Evolutionary conservation across 163 green algal species (phyloP).

Genomic region (Scenedesmus sp.): DNA sequence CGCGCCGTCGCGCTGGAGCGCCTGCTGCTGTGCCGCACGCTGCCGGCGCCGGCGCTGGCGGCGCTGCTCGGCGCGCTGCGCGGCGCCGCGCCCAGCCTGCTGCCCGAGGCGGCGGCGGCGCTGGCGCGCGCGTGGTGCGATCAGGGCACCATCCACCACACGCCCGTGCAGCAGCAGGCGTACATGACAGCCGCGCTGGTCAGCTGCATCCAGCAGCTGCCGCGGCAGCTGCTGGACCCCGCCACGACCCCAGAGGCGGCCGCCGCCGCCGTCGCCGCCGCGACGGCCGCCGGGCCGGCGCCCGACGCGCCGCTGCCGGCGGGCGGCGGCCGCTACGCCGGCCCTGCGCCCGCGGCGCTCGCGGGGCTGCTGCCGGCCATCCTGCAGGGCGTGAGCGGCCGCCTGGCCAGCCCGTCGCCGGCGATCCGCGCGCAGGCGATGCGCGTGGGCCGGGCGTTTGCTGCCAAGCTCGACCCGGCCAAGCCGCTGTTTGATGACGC

Average conservation of each 20-base stretch:
- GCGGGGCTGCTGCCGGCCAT: conserved; percentile 32
- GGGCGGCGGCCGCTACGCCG: no score
- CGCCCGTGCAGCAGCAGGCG: conserved; percentile 35
- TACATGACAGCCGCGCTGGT: conserved; percentile 39
- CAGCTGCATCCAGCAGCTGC: conserved; percentile 9
- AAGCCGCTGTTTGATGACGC: conserved; percentile 70
- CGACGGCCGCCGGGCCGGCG: no score
- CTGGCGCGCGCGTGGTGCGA: conserved; percentile 14
- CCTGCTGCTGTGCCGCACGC: conserved; percentile 9
- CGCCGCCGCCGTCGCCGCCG: background rate
- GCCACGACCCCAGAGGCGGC: conserved; percentile 9
- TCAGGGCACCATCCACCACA: background rate
- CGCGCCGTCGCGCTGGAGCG: background rate
- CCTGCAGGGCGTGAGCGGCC: conserved; percentile 64
- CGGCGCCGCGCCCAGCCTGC: background rate
- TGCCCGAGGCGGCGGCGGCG: conserved; percentile 15
- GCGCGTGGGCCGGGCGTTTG: conserved; percentile 69
- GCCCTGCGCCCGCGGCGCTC: background rate
- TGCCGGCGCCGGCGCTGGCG: background rate
- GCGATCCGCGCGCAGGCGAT: conserved; percentile 69
- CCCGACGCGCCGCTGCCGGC: no score
- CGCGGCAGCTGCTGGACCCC: conserved; percentile 20
- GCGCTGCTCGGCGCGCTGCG: conserved; percentile 12
- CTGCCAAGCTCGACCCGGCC: conserved; percentile 58
- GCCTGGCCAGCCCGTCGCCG: conserved; percentile 70